Conservation (phyloP, 495 filamentous ascomycete genomes). For the Aspergillus diversus region DNA sequence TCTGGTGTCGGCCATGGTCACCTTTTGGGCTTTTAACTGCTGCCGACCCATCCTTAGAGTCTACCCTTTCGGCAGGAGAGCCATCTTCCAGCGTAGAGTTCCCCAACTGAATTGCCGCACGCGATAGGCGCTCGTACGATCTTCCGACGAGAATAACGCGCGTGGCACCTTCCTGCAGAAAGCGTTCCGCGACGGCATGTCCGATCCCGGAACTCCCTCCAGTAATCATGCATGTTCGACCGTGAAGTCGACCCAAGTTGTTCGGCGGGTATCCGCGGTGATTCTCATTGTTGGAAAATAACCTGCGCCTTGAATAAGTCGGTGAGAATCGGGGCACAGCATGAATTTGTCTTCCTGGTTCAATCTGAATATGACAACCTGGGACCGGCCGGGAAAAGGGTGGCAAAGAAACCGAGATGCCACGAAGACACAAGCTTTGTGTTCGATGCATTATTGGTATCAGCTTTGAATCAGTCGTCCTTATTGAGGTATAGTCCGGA, state of each 20-base stretch:
- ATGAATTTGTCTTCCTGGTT: background rate
- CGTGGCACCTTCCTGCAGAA: constrained; percentile 63
- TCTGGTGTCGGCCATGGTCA: no score
- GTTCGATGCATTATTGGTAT: constrained; percentile 9
- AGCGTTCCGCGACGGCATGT: constrained; percentile 66
- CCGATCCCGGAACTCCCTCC: constrained; percentile 69
- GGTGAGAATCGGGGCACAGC: background rate
- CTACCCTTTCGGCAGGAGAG: background rate
- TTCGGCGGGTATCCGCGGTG: no score
- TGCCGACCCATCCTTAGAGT: background rate
- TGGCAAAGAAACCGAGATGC: background rate
- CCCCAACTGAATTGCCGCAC: constrained; percentile 32
- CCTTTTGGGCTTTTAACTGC: no score
- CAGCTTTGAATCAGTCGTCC: background rate
- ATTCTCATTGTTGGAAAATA: background rate
- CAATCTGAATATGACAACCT: background rate
- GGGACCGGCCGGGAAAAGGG: background rate
- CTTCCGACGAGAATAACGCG: constrained; percentile 59
- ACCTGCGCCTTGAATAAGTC: background rate
- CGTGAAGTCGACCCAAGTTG: constrained; percentile 31
- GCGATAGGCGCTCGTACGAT: constrained; percentile 42
- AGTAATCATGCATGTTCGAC: constrained; percentile 60
- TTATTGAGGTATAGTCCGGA: background rate
- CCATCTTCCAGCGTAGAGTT: background rate
- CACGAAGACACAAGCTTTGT: background rate